Evolutionary conservation across 768 basidiomycete species (phyloP), one percentile per base, ranked within the genome.

Genomic region (Macrocybe gigantea): DNA sequence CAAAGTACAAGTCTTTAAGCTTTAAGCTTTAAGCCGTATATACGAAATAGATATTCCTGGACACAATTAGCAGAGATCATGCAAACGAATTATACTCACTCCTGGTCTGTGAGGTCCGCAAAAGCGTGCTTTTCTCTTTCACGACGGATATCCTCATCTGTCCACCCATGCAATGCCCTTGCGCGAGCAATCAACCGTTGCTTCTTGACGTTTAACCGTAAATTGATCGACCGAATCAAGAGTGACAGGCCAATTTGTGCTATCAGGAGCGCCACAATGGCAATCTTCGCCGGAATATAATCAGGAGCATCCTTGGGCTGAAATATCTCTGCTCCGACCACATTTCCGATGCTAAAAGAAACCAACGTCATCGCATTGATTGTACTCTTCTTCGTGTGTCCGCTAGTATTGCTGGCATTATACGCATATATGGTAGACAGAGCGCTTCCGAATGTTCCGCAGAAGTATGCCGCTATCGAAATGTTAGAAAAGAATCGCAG

Each of bases 301-400:
- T 58, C 70, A 0, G 82, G 80, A 2, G 78, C 80, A 51, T 80
- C 80, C 51, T 77, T 72, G 0, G 82, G 76, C 32, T 75, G 78
- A 56, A 86, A 81, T 31, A 83, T 81, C 57, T 79, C 74, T 0
- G 79, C 72, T 5, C 84, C 83, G 47, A 81, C 69, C 41, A 82
- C 79, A 55, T 83, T 83, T 12, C 82, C 79, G 13, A 79, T 50
- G 41, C 71, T 70, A 56, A 83, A 82, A 0, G 77, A 63, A 4
- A 71, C 69, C 14, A 82, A 61, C 2, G 79, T 82, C 71, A 82
- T 68, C 4, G 79, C 75, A 47, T 82, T 82, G 53, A 82, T 72
- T 1, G 81, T 83, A 50, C 78, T 75, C 67, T 84, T 85, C 69
- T 85, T 84, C 5, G 82, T 84, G 44, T 82, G 78, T 0, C 80